Percentiles rank a stretch among this genome's conserved stretches.
These are phyloP conservation scores for Emericellopsis cladophorae DNA, from an alignment of 2,329 filamentous ascomycete genomes.

Conservation along the genomic window DNA sequence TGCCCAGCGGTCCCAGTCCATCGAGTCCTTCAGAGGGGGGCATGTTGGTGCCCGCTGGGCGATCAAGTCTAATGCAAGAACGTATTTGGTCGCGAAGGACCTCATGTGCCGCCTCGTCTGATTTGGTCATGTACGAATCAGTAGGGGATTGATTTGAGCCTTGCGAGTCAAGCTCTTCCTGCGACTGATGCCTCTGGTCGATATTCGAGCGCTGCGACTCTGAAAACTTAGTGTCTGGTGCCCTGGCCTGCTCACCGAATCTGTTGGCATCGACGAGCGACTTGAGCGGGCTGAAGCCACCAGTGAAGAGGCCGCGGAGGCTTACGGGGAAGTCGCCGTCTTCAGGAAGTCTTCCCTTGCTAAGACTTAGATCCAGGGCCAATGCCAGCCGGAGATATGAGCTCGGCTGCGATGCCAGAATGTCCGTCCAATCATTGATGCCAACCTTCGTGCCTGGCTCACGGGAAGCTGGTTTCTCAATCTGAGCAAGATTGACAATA, in stretches of 20 bases:
- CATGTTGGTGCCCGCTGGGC: slow-evolving; percentile 6
- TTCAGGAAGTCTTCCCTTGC: slow-evolving; percentile 24
- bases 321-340: slow-evolving; percentile 27
- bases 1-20: slow-evolving; percentile 15
- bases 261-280: slow-evolving; percentile 15
- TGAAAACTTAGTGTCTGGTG: too few species aligned
- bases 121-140: slow-evolving; percentile 7
- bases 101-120: slow-evolving; percentile 5
- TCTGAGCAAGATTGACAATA: slow-evolving; percentile 26
- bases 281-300: slow-evolving; percentile 21
- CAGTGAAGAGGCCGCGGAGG: slow-evolving; percentile 21
- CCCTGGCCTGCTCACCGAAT: background rate
- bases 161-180: slow-evolving; percentile 4
- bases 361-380: slow-evolving; percentile 28
- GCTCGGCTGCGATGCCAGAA: slow-evolving; percentile 23
- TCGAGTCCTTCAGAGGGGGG: slow-evolving; percentile 15
- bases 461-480: slow-evolving; percentile 13
- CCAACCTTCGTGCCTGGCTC: slow-evolving; percentile 6
- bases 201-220: background rate
- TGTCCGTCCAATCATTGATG: slow-evolving; percentile 27
- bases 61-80: slow-evolving; percentile 2
- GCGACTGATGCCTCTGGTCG: background rate
- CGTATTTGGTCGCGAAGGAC: slow-evolving; percentile 5
- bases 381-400: slow-evolving; percentile 28
- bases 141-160: slow-evolving; percentile 5